These are phyloP conservation scores for Rhizopus microsporus DNA, from an alignment of 371 early-diverging fungal species.

Conservation along the genomic window DNA sequence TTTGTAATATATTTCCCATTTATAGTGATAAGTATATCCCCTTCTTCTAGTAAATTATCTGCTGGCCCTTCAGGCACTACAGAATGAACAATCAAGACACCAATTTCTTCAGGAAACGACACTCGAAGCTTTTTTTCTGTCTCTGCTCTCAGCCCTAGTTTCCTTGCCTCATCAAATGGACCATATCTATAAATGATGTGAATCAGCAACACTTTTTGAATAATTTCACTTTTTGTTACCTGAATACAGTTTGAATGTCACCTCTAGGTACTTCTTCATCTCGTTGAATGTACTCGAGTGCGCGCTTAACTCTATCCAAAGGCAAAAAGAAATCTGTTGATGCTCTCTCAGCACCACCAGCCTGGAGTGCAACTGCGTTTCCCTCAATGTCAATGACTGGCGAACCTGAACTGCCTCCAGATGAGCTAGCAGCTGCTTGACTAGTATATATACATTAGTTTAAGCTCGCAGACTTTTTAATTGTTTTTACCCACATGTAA, in stretches of 20 bases:
- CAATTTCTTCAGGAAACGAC: conserved; percentile 76
- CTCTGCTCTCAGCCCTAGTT: conserved; percentile 65
- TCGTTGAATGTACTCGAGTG: conserved; percentile 70
- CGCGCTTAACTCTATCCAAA: conserved; percentile 78
- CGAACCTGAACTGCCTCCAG: conserved; percentile 85
- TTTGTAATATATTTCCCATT: conserved; percentile 79
- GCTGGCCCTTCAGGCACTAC: conserved; percentile 89
- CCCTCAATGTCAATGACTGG: conserved; percentile 94
- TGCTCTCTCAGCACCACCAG: conserved; percentile 79
- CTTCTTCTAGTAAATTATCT: conserved; percentile 71
- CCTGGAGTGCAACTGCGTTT: conserved; percentile 90
- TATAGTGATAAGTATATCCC: conserved; percentile 84
- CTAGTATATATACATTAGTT: conserved; percentile 19
- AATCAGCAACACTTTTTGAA: background rate
- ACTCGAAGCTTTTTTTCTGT: conserved; percentile 77
- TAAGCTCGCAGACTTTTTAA: background rate
- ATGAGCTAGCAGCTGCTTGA: conserved; percentile 79
- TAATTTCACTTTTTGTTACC: conserved; percentile 38
- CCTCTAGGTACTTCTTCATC: conserved; percentile 81
- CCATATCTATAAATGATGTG: conserved; percentile 39
- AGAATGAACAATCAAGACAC: conserved; percentile 83
- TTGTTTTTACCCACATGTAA: conserved; percentile 52
- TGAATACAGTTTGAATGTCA: conserved; percentile 84
- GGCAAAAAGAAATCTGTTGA: conserved; percentile 95
- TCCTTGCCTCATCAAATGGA: conserved; percentile 76